Evolutionary conservation across 768 basidiomycete species (phyloP).

Genomic region (Lactarius hengduanensis): DNA sequence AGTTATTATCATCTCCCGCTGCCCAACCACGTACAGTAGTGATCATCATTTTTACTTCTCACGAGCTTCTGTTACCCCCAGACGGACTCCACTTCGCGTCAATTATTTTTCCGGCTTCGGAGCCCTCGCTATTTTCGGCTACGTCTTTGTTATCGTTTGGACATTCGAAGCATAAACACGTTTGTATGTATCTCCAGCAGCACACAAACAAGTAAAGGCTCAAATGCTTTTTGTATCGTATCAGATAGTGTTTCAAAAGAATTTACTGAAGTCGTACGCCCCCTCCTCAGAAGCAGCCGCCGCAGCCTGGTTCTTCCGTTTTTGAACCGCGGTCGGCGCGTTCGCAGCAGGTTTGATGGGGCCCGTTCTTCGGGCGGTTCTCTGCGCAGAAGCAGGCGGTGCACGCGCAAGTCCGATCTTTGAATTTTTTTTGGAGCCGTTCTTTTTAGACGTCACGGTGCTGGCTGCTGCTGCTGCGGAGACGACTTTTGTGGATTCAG

Average conservation of each 20-base stretch:
- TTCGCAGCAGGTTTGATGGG: conserved; percentile 40
- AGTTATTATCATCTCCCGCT: not conserved
- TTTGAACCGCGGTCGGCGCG: conserved; percentile 31
- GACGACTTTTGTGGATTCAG: not conserved
- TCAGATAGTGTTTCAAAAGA: conserved; percentile 39
- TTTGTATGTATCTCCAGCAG: not conserved
- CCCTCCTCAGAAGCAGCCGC: conserved; percentile 33
- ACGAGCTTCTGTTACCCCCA: not conserved
- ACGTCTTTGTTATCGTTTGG: not conserved
- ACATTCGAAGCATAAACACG: not conserved
- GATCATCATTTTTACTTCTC: not conserved
- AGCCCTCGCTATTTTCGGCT: not conserved
- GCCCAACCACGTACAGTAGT: not conserved
- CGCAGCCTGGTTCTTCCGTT: conserved; percentile 32
- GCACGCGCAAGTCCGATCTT: not conserved
- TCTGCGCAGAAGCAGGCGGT: not conserved
- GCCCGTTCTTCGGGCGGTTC: not conserved
- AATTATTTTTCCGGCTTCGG: not conserved
- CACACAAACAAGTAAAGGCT: not conserved
- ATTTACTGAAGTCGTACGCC: conserved; percentile 60
- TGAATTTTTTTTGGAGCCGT: not conserved
- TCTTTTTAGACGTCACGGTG: not conserved
- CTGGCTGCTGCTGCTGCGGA: not conserved
- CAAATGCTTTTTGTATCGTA: not conserved
- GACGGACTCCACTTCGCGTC: not conserved